These are phyloP conservation scores for Exobasidium cylindrosporum DNA, from an alignment of 1,284 basidiomycete genomes.

Conservation along the genomic window DNA sequence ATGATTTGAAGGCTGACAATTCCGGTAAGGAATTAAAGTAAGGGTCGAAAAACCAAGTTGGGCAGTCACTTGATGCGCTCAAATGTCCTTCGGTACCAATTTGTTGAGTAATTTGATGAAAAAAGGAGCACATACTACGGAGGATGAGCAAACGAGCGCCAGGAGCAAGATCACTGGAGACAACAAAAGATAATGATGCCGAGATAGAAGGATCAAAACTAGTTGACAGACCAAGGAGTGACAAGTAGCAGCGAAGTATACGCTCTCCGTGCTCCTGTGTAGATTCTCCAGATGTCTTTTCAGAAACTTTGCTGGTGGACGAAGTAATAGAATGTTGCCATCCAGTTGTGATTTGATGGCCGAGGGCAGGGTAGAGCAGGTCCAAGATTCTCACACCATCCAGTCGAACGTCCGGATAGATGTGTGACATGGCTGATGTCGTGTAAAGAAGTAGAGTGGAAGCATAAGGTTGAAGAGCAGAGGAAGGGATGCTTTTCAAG, in stretches of 20 bases:
- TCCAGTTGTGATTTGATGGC: neutral
- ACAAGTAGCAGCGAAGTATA: neutral
- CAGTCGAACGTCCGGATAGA: conserved; percentile 15
- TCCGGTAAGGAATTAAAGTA: neutral
- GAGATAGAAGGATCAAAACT: neutral
- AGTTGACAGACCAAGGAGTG: neutral
- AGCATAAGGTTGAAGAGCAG: conserved; percentile 12
- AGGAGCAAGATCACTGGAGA: conserved; percentile 8
- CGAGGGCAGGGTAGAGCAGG: neutral
- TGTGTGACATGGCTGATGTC: conserved; percentile 15
- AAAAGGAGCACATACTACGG: neutral
- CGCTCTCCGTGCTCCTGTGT: neutral
- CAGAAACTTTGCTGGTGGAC: neutral
- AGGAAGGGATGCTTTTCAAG: neutral
- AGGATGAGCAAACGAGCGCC: neutral
- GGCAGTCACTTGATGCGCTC: neutral
- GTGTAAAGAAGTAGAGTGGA: conserved; percentile 11
- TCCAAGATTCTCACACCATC: conserved; percentile 14
- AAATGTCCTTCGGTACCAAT: neutral
- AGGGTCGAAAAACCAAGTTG: conserved; percentile 5
- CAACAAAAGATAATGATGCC: neutral
- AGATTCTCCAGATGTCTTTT: neutral
- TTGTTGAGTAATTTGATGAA: neutral
- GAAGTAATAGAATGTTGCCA: conserved; percentile 1
- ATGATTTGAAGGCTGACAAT: neutral